Percentiles rank a stretch among this genome's conserved stretches.
These are phyloP conservation scores for Trichosporon sp. DNA, from an alignment of 1,284 basidiomycete species.

Conservation along the genomic window DNA sequence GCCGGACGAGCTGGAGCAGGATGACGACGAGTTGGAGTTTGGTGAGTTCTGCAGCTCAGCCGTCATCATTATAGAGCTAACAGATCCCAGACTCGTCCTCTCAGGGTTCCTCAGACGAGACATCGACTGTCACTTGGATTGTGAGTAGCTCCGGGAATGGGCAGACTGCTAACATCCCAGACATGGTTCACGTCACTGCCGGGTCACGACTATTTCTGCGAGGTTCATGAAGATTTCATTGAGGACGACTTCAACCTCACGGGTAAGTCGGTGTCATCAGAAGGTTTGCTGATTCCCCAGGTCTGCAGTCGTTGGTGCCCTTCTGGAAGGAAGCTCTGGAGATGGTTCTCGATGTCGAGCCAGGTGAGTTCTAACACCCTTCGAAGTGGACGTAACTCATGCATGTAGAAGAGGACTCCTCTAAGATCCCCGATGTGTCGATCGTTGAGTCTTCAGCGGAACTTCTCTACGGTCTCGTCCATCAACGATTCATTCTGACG, in stretches of 20 bases:
- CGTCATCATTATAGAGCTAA: not conserved
- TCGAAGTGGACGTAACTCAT: constrained; percentile 22
- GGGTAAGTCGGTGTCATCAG: constrained; percentile 36
- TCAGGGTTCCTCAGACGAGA: constrained; percentile 55
- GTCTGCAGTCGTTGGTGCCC: constrained; percentile 87
- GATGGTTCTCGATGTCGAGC: constrained; percentile 99
- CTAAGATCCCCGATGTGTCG: constrained; percentile 78
- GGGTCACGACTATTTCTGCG: constrained; percentile 98
- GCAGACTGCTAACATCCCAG: constrained; percentile 30
- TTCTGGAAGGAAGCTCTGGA: constrained; percentile 99
- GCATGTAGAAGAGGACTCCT: constrained; percentile 78
- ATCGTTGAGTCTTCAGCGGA: constrained; percentile 98
- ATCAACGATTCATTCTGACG: constrained; percentile 95
- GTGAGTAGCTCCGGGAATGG: constrained; percentile 37
- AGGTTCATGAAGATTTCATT: constrained; percentile 97
- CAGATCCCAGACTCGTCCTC: constrained; percentile 50
- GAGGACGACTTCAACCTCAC: constrained; percentile 99
- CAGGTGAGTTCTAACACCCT: constrained; percentile 65
- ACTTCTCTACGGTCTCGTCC: constrained; percentile 94
- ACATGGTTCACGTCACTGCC: constrained; percentile 95
- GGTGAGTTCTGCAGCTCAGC: constrained; percentile 31
- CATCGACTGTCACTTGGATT: constrained; percentile 57
- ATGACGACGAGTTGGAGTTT: constrained; percentile 49
- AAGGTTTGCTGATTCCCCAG: constrained; percentile 50
- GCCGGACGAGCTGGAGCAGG: constrained; percentile 44